phyloP scores from a whole-genome alignment of 352 stramenopile genomes.

The Globisporangium nagaii region DNA sequence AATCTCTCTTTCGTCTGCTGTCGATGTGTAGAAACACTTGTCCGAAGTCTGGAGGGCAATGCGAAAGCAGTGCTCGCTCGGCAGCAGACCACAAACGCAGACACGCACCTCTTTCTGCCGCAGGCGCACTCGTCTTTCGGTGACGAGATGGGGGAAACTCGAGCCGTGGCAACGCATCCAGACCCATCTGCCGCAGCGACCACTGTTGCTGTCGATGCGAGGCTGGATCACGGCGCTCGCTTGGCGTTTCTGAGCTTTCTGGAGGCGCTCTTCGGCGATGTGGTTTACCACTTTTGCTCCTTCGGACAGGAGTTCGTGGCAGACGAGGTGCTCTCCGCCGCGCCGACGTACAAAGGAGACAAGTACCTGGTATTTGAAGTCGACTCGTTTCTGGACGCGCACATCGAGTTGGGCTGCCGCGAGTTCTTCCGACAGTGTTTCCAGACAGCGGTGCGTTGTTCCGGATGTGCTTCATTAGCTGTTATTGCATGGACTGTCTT shows the following conservation, averaged over 20 bases:
- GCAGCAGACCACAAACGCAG: slow-evolving; percentile 29
- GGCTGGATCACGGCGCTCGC: slow-evolving; percentile 22
- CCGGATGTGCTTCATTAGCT: neutral
- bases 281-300: slow-evolving; percentile 56
- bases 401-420: slow-evolving; percentile 64
- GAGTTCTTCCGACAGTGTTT: slow-evolving; percentile 80
- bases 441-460: slow-evolving; percentile 44
- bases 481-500: neutral
- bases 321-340: neutral
- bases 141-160: slow-evolving; percentile 19
- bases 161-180: neutral
- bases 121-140: slow-evolving; percentile 20
- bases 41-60: slow-evolving; percentile 43
- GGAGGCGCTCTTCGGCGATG: slow-evolving; percentile 56
- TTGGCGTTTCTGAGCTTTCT: slow-evolving; percentile 52
- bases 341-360: slow-evolving; percentile 9
- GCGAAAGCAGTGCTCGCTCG: slow-evolving; percentile 36
- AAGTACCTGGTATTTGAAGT: slow-evolving; percentile 53
- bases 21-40: slow-evolving; percentile 32
- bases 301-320: slow-evolving; percentile 35
- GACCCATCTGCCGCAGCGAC: neutral
- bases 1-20: neutral
- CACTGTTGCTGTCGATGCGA: neutral
- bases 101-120: slow-evolving; percentile 43
- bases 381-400: slow-evolving; percentile 53